Base-by-base conservation (phyloP, 1,284 basidiomycete genomes). In the Cutaneotrichosporon spelunceum region DNA sequence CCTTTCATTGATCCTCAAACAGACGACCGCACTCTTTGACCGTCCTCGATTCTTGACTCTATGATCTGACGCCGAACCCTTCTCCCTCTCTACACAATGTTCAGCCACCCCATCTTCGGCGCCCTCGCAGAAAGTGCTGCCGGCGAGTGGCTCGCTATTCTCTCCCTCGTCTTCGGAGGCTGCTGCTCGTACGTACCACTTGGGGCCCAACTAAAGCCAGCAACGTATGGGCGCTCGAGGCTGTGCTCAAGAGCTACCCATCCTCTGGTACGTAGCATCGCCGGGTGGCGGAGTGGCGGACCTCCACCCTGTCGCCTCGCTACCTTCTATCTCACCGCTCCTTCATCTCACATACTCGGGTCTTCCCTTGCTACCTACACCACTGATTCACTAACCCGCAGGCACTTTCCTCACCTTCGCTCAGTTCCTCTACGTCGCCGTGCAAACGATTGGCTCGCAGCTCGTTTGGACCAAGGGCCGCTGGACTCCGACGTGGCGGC, bases 321-420 rank as follows among this genome's bases (percentile, higher is more conserved):
- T 10, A 30, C 34, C 34, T 16, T 36, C 5, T 14, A 6, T 16
- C 34, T 13, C 4, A 8, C 34, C 34, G 8, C 10, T 9, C 36
- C 21, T 24, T 16, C 53, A 9, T 14, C n/a, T 39, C 30, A 8
- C 7, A 5, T 9, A 11, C 9, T 21, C 47, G 36, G 2, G 5
- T 19, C 5, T 14, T 14, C 36, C 13, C 11, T 16, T 19, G 13
- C 16, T 26, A 7, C 39, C 5, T 53, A 11, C 14, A 24, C 29
- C 30, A 13, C 7, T 5, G 7, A 9, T 14, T 29, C 36, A 24
- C 58, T 11, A 78, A 82, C 26, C 19, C 30, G 79, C 85, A 54
- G 91, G 91, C 59, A 85, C 88, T 23, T 84, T 94, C 57, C 86
- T 94, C 71, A 94, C 92, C 0, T 88, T 93, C 69, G 83, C 87